A percentile compares a stretch with the other conserved stretches of the same genome.
phyloP scores from a whole-genome alignment of 2,329 filamentous ascomycete species.

The Talaromyces sp. region DNA sequence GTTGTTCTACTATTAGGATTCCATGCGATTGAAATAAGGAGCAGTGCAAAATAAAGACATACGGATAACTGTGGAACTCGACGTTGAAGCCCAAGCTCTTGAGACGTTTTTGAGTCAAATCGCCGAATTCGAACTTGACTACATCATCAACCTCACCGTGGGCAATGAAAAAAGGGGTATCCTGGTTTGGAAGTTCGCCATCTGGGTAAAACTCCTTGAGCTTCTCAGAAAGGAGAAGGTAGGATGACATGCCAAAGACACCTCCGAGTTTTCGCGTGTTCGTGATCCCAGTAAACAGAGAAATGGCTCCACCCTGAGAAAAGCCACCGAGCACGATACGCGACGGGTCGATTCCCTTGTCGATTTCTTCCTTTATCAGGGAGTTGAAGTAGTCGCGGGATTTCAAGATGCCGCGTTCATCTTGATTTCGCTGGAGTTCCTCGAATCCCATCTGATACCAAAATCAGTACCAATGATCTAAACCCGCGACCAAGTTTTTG shows the following conservation, averaged over 20 bases:
- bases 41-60: slow-evolving; percentile 29
- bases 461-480: background rate
- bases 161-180: slow-evolving; percentile 81
- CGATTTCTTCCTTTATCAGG: slow-evolving; percentile 74
- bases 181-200: slow-evolving; percentile 55
- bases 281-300: slow-evolving; percentile 74
- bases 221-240: slow-evolving; percentile 65
- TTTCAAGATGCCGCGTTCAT: slow-evolving; percentile 64
- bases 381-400: slow-evolving; percentile 70
- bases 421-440: slow-evolving; percentile 36
- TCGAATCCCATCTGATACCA: slow-evolving; percentile 32
- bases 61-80: slow-evolving; percentile 70
- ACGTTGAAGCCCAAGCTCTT: slow-evolving; percentile 65
- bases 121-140: slow-evolving; percentile 64
- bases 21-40: background rate
- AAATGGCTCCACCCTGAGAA: slow-evolving; percentile 77
- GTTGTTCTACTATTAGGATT: background rate
- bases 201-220: slow-evolving; percentile 50
- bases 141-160: slow-evolving; percentile 76
- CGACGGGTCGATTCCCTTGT: slow-evolving; percentile 70
- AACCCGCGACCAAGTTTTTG: slow-evolving; percentile 1
- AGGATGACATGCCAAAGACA: slow-evolving; percentile 78
- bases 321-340: slow-evolving; percentile 70
- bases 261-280: slow-evolving; percentile 71
- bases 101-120: slow-evolving; percentile 60